Evolutionary conservation across 2,329 filamentous ascomycete genomes (phyloP), one percentile per base, ranked within the genome.

Genomic region (Didymellaceae sp.): DNA sequence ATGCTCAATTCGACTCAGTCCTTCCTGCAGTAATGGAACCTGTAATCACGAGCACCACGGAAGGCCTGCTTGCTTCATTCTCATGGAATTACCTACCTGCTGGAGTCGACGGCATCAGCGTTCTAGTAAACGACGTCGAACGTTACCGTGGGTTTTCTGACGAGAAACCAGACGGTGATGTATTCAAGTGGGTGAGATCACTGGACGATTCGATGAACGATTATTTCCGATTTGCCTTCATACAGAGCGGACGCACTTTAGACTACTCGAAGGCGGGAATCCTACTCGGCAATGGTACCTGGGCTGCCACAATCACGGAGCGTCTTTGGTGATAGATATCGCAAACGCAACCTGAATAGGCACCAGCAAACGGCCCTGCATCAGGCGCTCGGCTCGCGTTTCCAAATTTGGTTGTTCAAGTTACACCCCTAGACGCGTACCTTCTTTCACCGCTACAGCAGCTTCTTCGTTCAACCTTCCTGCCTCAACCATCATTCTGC

Each of bases 51-150:
- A 35, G 47, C 28, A 55, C 45, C 21, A 66, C 73, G 0, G 20
- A 71, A 55, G 48, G 80, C 83, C 84, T 87, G 31, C 2, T 79
- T 68, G 40, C 72, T 66, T 85, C 78, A 13, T 89, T 91, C 57
- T 81, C 80, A 0, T 88, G 67, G 70, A 76, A 50, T 53, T 72
- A 78, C 11, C 74, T 73, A 3, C 75, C 77, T 14, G 41, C 54
- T 24, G 52, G 56, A 0, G 88, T 85, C 56, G 87, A 93, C 62
- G 90, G 89, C 13, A 82, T 94, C 54, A 90, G 86, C 67, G 81
- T 93, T 14, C 77, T 94, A 0, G 87, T 94, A 54, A 94, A 95
- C 63, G 90, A 95, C 62, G 90, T 95, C 1, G 90, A 95, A 72
- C 79, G 89, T 5, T 52, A 47, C 26, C 65, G 68, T n/a, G 44